Percentiles rank a stretch among this genome's conserved stretches.
Conservation (phyloP, 2,329 filamentous ascomycete genomes). For the Podosphaera xanthii region DNA sequence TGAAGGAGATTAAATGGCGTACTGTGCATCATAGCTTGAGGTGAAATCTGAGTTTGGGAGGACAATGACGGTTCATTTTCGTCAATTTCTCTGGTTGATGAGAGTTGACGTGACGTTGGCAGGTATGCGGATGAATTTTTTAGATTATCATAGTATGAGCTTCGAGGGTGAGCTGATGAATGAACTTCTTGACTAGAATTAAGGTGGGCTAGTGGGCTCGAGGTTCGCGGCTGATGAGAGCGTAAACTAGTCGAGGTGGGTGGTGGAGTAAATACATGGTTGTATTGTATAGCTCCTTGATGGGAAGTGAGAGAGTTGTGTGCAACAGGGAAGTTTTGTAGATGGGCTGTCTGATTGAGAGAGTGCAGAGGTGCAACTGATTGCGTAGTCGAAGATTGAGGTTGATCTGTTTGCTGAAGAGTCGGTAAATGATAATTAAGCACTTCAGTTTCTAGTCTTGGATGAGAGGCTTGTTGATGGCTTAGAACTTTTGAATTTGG, state of each 20-base stretch:
- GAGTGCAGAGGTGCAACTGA: conserved; percentile 21
- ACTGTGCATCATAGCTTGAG: conserved; percentile 13
- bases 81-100: conserved; percentile 38
- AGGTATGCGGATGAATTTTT: conserved; percentile 30
- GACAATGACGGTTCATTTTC: conserved; percentile 25
- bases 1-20: conserved; percentile 15
- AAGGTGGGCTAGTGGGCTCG: conserved; percentile 41
- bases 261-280: conserved; percentile 16
- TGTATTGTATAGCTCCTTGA: conserved; percentile 5
- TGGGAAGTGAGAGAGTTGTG: conserved; percentile 21
- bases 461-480: conserved; percentile 4
- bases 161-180: conserved; percentile 16
- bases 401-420: conserved; percentile 4
- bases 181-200: conserved; percentile 21
- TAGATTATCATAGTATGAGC: conserved; percentile 23
- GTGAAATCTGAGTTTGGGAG: conserved; percentile 6
- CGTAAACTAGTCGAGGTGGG: conserved; percentile 18
- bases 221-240: conserved; percentile 38
- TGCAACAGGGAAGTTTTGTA: conserved; percentile 14
- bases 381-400: conserved; percentile 5
- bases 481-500: conserved; percentile 9
- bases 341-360: conserved; percentile 20
- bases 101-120: conserved; percentile 27
- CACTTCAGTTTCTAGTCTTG: conserved; percentile 5
- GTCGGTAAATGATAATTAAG: conserved; percentile 4